phyloP scores from a whole-genome alignment of 768 basidiomycete genomes.

The Dendrothele bispora region DNA sequence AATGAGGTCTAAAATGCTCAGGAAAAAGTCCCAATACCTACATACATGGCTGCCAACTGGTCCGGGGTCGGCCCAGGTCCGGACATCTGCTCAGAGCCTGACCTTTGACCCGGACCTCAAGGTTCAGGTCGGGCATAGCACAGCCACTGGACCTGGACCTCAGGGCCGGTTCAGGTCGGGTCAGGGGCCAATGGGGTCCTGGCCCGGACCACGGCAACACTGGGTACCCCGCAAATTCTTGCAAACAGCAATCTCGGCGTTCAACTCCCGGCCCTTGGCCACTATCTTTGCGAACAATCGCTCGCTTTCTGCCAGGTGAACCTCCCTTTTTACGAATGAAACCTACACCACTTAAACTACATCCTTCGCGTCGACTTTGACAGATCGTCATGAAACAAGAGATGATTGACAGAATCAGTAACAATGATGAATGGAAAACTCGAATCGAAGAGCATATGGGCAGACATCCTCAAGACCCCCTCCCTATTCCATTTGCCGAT shows the following conservation, averaged over 20 bases:
- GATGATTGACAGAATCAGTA: not conserved
- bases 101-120: too few relatives aligned
- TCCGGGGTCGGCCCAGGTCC: too few relatives aligned
- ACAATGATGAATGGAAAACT: not conserved
- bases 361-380: not conserved
- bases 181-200: too few relatives aligned
- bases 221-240: not conserved
- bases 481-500: not conserved
- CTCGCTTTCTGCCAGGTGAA: not conserved
- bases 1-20: too few relatives aligned
- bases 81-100: too few relatives aligned
- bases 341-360: not conserved
- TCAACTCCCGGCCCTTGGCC: not conserved
- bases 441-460: not conserved
- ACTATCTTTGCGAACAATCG: not conserved
- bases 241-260: not conserved
- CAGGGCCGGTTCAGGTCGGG: too few relatives aligned
- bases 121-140: too few relatives aligned
- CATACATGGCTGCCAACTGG: too few relatives aligned
- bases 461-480: not conserved
- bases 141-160: too few relatives aligned
- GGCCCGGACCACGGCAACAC: too few relatives aligned
- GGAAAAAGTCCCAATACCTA: too few relatives aligned
- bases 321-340: not conserved
- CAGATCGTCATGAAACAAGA: slow-evolving; percentile 1